These are phyloP conservation scores for Trichoderma simmonsii DNA, from an alignment of 2,329 filamentous ascomycete species.

Conservation along the genomic window DNA sequence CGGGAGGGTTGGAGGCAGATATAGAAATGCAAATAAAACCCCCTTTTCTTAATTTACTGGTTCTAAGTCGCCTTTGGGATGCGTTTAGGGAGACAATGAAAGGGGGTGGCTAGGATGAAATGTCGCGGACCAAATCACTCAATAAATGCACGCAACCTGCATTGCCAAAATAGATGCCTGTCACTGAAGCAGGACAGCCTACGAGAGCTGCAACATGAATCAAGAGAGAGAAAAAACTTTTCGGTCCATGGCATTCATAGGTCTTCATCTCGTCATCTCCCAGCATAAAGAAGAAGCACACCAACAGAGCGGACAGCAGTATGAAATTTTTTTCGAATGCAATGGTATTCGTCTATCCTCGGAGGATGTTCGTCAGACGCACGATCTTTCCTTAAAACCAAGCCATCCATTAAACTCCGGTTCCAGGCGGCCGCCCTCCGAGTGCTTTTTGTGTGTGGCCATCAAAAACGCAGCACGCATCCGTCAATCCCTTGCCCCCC, in stretches of 20 bases:
- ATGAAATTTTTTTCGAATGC: constrained; percentile 32
- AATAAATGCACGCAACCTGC: not conserved
- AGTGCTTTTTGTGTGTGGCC: constrained; percentile 38
- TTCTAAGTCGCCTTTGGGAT: not conserved
- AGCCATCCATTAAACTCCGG: constrained; percentile 46
- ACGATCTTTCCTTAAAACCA: constrained; percentile 42
- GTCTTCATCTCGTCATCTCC: not conserved
- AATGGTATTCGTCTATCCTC: constrained; percentile 45
- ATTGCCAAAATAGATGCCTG: not conserved
- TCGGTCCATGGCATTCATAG: constrained; percentile 1
- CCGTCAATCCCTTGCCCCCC: constrained; percentile 25
- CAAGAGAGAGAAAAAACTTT: not conserved
- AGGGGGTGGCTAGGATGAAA: not conserved
- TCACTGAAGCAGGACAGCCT: not conserved
- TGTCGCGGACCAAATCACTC: not conserved
- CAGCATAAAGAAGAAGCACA: not conserved
- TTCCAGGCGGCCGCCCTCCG: constrained; percentile 44
- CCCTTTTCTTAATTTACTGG: not conserved
- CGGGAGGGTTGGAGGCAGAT: constrained; percentile 23
- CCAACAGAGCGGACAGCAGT: not conserved
- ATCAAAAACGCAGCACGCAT: constrained; percentile 24
- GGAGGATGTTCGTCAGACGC: constrained; percentile 42
- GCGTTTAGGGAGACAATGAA: not conserved
- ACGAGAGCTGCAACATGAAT: not conserved
- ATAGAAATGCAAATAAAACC: constrained; percentile 18